A percentile compares a stretch with the other conserved stretches of the same genome.
These are phyloP conservation scores for Podosphaera aphanis DNA, from an alignment of 2,329 filamentous ascomycete species.

Conservation along the genomic window DNA sequence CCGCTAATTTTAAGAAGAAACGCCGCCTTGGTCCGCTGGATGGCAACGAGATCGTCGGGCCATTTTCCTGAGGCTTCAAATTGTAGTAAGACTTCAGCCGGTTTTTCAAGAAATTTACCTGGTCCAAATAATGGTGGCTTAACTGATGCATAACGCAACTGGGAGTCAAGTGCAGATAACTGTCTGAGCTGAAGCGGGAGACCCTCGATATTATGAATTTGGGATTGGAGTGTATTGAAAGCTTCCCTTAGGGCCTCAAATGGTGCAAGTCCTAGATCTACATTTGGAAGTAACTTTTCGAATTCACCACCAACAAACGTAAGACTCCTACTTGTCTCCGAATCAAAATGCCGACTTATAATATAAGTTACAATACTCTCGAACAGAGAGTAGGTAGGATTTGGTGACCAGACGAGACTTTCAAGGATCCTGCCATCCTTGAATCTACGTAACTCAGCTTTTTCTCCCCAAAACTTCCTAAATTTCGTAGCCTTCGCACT, in stretches of 20 bases:
- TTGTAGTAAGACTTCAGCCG: slow-evolving; percentile 62
- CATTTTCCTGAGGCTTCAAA: slow-evolving; percentile 86
- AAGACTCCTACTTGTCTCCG: slow-evolving; percentile 21
- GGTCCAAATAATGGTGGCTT: slow-evolving; percentile 25
- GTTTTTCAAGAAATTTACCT: slow-evolving; percentile 19
- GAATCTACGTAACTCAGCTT: slow-evolving; percentile 78
- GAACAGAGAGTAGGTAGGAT: slow-evolving; percentile 37
- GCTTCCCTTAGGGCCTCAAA: slow-evolving; percentile 49
- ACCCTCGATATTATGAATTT: slow-evolving; percentile 56
- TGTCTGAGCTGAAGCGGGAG: slow-evolving; percentile 72
- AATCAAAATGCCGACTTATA: slow-evolving; percentile 43
- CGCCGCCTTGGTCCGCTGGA: slow-evolving; percentile 82
- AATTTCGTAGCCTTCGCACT: slow-evolving; percentile 64
- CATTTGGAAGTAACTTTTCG: slow-evolving; percentile 19
- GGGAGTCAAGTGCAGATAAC: slow-evolving; percentile 46
- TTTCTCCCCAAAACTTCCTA: slow-evolving; percentile 83
- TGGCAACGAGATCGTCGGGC: slow-evolving; percentile 77
- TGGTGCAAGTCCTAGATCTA: slow-evolving; percentile 19
- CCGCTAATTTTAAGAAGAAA: slow-evolving; percentile 47
- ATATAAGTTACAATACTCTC: slow-evolving; percentile 60
- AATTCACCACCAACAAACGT: slow-evolving; percentile 23
- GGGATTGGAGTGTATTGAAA: slow-evolving; percentile 50
- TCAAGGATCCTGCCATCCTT: slow-evolving; percentile 87
- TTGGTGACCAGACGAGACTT: slow-evolving; percentile 63
- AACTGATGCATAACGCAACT: slow-evolving; percentile 51